Percentiles rank a stretch among this genome's conserved stretches.
These are phyloP conservation scores for Penicillium decumbens DNA, from an alignment of 2,329 filamentous ascomycete genomes.

Conservation along the genomic window DNA sequence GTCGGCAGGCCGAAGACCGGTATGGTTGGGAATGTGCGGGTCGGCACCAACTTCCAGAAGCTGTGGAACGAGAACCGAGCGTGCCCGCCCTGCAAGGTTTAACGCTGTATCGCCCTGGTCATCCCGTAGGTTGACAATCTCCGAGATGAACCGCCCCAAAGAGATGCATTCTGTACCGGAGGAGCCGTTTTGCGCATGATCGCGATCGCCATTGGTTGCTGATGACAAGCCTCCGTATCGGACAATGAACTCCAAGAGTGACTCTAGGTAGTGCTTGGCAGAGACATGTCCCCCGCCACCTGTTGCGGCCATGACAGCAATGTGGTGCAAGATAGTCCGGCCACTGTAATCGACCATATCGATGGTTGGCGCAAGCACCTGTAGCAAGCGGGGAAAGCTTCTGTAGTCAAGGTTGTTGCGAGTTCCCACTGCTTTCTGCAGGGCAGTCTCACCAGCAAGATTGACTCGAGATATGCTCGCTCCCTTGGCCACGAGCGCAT, in stretches of 20 bases:
- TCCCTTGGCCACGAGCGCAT: conserved; percentile 74
- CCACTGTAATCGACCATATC: conserved; percentile 86
- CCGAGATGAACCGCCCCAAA: conserved; percentile 87
- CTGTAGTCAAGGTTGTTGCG: conserved; percentile 91
- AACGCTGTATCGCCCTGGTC: conserved; percentile 91
- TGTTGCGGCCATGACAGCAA: conserved; percentile 90
- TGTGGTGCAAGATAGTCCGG: conserved; percentile 89
- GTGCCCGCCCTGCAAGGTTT: conserved; percentile 87
- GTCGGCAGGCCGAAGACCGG: conserved; percentile 82
- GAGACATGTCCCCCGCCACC: conserved; percentile 80
- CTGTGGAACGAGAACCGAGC: conserved; percentile 96
- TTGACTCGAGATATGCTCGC: conserved; percentile 87
- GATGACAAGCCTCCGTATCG: conserved; percentile 66
- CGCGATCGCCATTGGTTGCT: conserved; percentile 32
- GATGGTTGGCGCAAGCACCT: conserved; percentile 82
- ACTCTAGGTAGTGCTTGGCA: conserved; percentile 93
- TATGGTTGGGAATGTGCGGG: conserved; percentile 84
- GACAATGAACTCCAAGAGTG: conserved; percentile 88
- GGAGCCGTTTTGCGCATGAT: conserved; percentile 25
- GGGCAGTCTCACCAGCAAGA: conserved; percentile 78
- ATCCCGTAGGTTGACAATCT: conserved; percentile 94
- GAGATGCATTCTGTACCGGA: conserved; percentile 64
- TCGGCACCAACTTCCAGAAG: conserved; percentile 92
- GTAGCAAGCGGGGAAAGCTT: conserved; percentile 84
- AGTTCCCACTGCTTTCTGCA: conserved; percentile 88